Evolutionary conservation across 345 rosid genomes (phyloP), one percentile per base, ranked within the genome.

Genomic region (Barbarea vulgaris): DNA sequence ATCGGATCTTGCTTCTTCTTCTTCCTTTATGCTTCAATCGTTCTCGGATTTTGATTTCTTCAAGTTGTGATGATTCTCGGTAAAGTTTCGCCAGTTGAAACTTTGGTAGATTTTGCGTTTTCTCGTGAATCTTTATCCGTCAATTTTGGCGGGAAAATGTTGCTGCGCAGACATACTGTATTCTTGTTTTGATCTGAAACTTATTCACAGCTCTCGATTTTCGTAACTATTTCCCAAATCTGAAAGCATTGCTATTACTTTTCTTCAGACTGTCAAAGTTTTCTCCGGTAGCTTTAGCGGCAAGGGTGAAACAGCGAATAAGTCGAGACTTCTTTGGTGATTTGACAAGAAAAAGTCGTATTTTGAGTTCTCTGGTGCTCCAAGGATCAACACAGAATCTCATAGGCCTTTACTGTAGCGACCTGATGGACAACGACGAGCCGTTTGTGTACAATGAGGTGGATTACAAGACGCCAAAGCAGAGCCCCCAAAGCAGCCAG

Each of bases 81-180:
- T 48, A 1, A 27, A 2, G 0, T 13, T 57, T 14, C 6, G 14
- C 2, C 0, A 14, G 3, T 15, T 17, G 65, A 44, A 12, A 46
- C 11, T 4, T 13, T 24, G 13, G 59, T 47, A 7, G 39, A 69
- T 11, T 54, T 22, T 52, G 51, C 33, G 5, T 59, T 14, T 2
- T 69, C 42, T 53, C 51, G 18, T 44, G 53, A 69, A 53, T 69
- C 55, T 7, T 12, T 21, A 8, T 52, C 33, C 33, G 24, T 48
- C 42, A 44, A 42, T 44, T 70, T 69, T 76, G 80, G 80, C 80
- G 80, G 59, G 70, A 63, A 76, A 76, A 60, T 75, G 24, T 57
- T 36, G 6, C 18, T 33, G 31, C 9, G 30, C 41, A 24, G 59
- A 13, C 39, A n/a, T n/a, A n/a, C 4, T 27, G 30, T 37, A 15